Evolutionary conservation across 225 moss, liverwort and hornwort genomes (phyloP), one percentile per base, ranked within the genome.

Genomic region (Polytrichum commune): DNA sequence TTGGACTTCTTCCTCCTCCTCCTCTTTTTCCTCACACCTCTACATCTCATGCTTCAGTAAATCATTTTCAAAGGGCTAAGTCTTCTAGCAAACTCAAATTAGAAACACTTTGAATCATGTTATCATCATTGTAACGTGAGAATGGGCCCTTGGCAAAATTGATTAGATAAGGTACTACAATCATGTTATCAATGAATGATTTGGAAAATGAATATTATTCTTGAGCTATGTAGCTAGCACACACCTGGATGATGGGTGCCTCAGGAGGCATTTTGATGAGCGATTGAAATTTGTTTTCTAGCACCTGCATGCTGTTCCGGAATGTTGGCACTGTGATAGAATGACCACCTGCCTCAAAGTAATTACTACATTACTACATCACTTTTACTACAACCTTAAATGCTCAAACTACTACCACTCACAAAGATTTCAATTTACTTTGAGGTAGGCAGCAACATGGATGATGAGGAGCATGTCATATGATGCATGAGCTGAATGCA

Each of bases 301-400:
- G 78, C 63, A 71, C 58, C 54, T 73, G 10, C 9, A 73, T 61
- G 32, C 72, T 76, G 54, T 68, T 80, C 65, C 57, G 71, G 80
- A 86, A 72, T 29, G 70, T 66, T 63, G 80, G 71, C 68, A 86
- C 30, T 19, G 73, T 83, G 54, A 86, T 78, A 7, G 71, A 53
- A 74, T 61, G 82, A 64, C 82, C 82, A 76, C 86, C 86, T 86
- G 75, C 46, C 46, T 46, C 46, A 46, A 46, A 46, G 13, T 4
- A 46, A 46, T 13, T 13, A 46, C 4, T 38, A 38, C 38, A 46
- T 38, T 10, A 38, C 38, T 38, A 9, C 38, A 38, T 46, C 46
- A 46, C 46, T 26, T 26, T 26, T 46, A 8, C 2, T 46, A 4
- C 13, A 16, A 13, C 13, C 13, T 46, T 13, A 46, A 13, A 16